Evolutionary conservation across 2,329 filamentous ascomycete genomes (phyloP).

Genomic region (Aspergillus transmontanensis): DNA sequence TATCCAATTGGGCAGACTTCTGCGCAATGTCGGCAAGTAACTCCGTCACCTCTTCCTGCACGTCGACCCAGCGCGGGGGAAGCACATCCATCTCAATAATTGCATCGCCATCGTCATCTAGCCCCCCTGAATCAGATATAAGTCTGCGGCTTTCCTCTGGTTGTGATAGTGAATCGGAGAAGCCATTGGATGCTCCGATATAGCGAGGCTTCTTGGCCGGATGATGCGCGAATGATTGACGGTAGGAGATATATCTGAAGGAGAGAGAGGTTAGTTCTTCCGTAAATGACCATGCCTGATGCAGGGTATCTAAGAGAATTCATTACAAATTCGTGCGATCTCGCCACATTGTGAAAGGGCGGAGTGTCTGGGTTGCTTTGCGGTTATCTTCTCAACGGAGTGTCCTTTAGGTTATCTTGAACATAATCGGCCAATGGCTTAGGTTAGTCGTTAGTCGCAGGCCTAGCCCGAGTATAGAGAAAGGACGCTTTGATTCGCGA

Average conservation of each 20-base stretch:
- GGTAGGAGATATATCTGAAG: slow-evolving; percentile 92
- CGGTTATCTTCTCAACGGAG: slow-evolving; percentile 21
- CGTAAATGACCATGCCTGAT: neutral
- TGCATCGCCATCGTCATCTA: slow-evolving; percentile 79
- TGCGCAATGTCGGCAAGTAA: slow-evolving; percentile 76
- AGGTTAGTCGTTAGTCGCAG: neutral
- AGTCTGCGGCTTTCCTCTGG: slow-evolving; percentile 77
- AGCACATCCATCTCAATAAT: slow-evolving; percentile 98
- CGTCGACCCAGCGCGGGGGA: slow-evolving; percentile 91
- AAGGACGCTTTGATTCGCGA: neutral
- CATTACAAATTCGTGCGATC: slow-evolving; percentile 96
- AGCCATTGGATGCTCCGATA: slow-evolving; percentile 61
- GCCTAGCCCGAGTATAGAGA: neutral
- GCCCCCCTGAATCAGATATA: slow-evolving; percentile 74
- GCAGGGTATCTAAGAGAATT: slow-evolving; percentile 14
- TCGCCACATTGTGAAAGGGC: slow-evolving; percentile 85
- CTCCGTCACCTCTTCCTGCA: slow-evolving; percentile 91
- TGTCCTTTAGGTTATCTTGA: slow-evolving; percentile 19
- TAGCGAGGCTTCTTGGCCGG: slow-evolving; percentile 82
- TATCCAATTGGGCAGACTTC: slow-evolving; percentile 82
- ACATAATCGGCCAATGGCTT: slow-evolving; percentile 16
- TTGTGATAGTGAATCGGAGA: slow-evolving; percentile 61
- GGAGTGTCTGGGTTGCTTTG: slow-evolving; percentile 12
- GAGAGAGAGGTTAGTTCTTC: neutral
- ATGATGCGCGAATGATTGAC: slow-evolving; percentile 96